These are phyloP conservation scores for Juncus inflexus DNA, from an alignment of 176 grass and related monocot species.

Conservation along the genomic window DNA sequence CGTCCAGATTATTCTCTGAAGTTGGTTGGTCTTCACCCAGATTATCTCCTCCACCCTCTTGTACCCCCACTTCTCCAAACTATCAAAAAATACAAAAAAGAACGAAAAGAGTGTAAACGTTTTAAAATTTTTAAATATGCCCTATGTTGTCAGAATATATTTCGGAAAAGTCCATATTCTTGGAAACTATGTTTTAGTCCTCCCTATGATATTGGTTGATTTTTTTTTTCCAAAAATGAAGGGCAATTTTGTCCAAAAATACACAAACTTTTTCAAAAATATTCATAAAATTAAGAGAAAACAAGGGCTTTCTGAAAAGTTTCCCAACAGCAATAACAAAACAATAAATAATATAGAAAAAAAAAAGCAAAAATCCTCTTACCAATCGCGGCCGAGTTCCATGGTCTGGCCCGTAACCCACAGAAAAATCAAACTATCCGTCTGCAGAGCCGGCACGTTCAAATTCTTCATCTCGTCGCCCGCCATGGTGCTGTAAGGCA, in stretches of 20 bases:
- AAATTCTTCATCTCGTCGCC: slow-evolving; percentile 99
- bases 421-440: slow-evolving; percentile 97
- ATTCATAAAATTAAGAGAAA: too few relatives aligned
- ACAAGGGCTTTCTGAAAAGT: too few relatives aligned
- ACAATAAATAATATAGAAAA: slow-evolving; percentile 6
- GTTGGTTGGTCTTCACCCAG: slow-evolving; percentile 99
- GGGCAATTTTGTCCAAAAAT: too few relatives aligned
- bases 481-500: slow-evolving; percentile 98
- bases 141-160: too few relatives aligned
- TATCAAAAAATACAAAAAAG: slow-evolving; percentile 20
- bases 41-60: slow-evolving; percentile 98
- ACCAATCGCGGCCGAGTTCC: slow-evolving; percentile 98
- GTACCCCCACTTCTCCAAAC: slow-evolving; percentile 96
- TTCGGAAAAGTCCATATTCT: neutral
- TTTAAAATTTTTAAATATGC: too few relatives aligned
- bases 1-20: slow-evolving; percentile 95
- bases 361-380: too few relatives aligned
- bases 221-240: too few relatives aligned
- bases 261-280: too few relatives aligned
- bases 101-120: slow-evolving; percentile 14
- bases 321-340: too few relatives aligned
- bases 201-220: too few relatives aligned
- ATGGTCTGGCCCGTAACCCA: slow-evolving; percentile 99
- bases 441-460: slow-evolving; percentile 92
- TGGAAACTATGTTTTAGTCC: neutral